A percentile compares a stretch with the other conserved stretches of the same genome.
phyloP scores from a whole-genome alignment of 495 filamentous ascomycete species.

The Friedmanniomyces simplex region DNA sequence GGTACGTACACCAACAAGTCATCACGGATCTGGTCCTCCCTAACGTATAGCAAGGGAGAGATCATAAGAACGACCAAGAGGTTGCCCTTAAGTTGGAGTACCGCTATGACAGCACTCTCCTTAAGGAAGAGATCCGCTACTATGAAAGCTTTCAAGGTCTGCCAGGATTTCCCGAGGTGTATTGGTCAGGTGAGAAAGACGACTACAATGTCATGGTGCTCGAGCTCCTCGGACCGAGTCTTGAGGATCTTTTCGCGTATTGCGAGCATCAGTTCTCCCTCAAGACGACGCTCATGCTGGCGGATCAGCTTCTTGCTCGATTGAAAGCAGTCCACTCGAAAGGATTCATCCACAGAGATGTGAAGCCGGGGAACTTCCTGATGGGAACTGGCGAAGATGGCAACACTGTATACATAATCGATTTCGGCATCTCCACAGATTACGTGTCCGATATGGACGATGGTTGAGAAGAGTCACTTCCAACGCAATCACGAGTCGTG shows the following conservation, averaged over 20 bases:
- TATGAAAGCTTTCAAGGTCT: constrained; percentile 17
- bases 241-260: too few species aligned
- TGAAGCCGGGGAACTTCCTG: constrained; percentile 33
- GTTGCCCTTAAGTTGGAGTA: constrained; percentile 32
- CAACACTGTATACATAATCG: constrained; percentile 28
- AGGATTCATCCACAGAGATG: constrained; percentile 30
- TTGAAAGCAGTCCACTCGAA: constrained; percentile 29
- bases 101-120: constrained; percentile 15
- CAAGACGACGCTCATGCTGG: constrained; percentile 34
- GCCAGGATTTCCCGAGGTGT: constrained; percentile 29
- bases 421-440: constrained; percentile 14
- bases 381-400: constrained; percentile 29
- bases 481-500: background rate
- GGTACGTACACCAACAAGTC: constrained; percentile 8
- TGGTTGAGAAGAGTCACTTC: background rate
- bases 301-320: constrained; percentile 30
- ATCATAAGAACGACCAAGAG: constrained; percentile 25
- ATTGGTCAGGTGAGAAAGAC: constrained; percentile 25
- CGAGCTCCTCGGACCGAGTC: constrained; percentile 34
- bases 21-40: background rate
- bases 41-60: constrained; percentile 22
- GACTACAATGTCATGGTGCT: constrained; percentile 27
- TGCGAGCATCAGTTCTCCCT: constrained; percentile 31
- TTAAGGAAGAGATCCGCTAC: constrained; percentile 25
- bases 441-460: constrained; percentile 1